Conservation (phyloP, 2,329 filamentous ascomycete species). For the Talaromyces albobiverticillius region DNA sequence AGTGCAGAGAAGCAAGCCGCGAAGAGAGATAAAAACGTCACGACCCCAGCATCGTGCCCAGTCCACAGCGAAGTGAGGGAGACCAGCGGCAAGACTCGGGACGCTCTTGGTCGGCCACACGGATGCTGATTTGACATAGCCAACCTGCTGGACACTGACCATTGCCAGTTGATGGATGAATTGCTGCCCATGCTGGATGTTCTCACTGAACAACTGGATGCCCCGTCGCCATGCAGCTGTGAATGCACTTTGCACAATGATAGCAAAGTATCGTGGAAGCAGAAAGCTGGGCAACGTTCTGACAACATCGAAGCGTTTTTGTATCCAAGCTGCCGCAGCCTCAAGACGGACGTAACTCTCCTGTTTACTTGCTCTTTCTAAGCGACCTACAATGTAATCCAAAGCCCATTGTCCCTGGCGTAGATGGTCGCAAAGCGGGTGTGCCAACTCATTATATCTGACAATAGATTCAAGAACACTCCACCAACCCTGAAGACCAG, state of each 20-base stretch:
- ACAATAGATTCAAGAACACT: conserved; percentile 83
- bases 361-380: conserved; percentile 68
- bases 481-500: conserved; percentile 98
- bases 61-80: conserved; percentile 89
- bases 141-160: conserved; percentile 88
- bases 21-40: conserved; percentile 93
- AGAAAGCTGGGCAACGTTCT: conserved; percentile 83
- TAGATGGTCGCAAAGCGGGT: conserved; percentile 89
- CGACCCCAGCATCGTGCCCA: conserved; percentile 98
- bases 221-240: conserved; percentile 75
- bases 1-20: conserved; percentile 87
- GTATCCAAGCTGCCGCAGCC: conserved; percentile 72
- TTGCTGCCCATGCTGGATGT: conserved; percentile 76
- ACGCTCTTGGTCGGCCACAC: conserved; percentile 82
- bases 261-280: conserved; percentile 86
- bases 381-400: conserved; percentile 77
- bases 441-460: conserved; percentile 82
- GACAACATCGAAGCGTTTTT: conserved; percentile 80
- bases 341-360: conserved; percentile 61
- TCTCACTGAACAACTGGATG: conserved; percentile 73
- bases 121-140: conserved; percentile 84
- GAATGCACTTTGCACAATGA: conserved; percentile 85
- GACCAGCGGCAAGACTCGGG: conserved; percentile 82
- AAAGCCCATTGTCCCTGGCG: conserved; percentile 88
- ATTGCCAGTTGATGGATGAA: conserved; percentile 87